These are phyloP conservation scores for Aspergillus carlsbadensis DNA, from an alignment of 495 filamentous ascomycete species.

Conservation along the genomic window DNA sequence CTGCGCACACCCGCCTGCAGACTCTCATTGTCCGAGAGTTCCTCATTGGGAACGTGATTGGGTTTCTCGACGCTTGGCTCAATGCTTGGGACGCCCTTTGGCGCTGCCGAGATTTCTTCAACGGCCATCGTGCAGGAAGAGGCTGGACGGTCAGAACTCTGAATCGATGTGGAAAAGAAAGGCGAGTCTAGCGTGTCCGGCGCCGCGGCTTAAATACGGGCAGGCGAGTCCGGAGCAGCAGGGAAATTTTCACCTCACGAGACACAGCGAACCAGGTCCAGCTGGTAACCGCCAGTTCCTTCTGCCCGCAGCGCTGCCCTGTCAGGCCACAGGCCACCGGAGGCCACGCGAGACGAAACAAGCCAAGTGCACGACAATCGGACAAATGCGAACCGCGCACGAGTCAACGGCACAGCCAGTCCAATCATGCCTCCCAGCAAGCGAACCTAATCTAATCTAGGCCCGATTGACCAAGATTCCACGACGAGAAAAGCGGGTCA, in stretches of 20 bases:
- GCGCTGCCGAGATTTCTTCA: background rate
- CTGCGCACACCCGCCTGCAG: slow-evolving; percentile 24
- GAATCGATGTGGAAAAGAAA: background rate
- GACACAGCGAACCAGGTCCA: no score
- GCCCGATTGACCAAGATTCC: background rate
- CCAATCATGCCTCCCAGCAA: slow-evolving; percentile 3
- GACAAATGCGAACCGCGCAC: background rate
- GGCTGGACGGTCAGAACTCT: background rate
- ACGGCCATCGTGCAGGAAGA: background rate
- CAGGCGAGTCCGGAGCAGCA: no score
- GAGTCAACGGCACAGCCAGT: no score
- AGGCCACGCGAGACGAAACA: background rate
- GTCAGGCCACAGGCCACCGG: background rate
- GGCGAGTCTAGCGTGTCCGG: no score
- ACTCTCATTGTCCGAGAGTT: slow-evolving; percentile 7
- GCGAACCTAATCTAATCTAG: slow-evolving; percentile 3
- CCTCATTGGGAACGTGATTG: background rate
- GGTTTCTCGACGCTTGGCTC: background rate
- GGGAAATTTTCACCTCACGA: no score
- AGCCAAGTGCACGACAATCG: no score
- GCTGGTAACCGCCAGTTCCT: no score
- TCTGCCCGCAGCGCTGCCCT: background rate
- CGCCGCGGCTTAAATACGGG: background rate
- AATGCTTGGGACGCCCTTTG: background rate
- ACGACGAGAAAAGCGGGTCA: background rate